A percentile compares a stretch with the other conserved stretches of the same genome.
phyloP scores from a whole-genome alignment of 352 stramenopile species.

The Pythium aquatile region DNA sequence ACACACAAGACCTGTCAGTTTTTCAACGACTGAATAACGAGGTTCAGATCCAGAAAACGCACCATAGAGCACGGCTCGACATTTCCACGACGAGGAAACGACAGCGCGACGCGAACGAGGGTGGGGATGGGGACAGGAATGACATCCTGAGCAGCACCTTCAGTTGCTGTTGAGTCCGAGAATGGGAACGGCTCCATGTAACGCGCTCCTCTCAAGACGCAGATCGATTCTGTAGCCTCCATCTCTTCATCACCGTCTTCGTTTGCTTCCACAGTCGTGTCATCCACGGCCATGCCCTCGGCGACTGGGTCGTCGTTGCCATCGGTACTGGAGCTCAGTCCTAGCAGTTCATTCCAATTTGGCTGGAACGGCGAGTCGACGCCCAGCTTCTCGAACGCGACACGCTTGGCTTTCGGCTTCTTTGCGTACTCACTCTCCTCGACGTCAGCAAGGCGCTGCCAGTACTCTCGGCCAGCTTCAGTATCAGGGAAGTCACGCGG shows the following conservation, averaged over 20 bases:
- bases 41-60: slow-evolving; percentile 10
- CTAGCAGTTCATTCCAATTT: slow-evolving; percentile 54
- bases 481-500: slow-evolving; percentile 79
- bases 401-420: slow-evolving; percentile 71
- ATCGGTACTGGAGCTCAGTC: neutral
- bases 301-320: neutral
- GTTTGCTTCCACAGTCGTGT: neutral
- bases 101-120: slow-evolving; percentile 59
- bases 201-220: slow-evolving; percentile 53
- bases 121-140: slow-evolving; percentile 65
- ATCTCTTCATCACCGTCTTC: slow-evolving; percentile 19
- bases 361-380: slow-evolving; percentile 63
- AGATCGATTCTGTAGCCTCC: slow-evolving; percentile 22
- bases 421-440: slow-evolving; percentile 32
- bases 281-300: neutral
- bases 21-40: neutral
- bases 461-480: slow-evolving; percentile 50
- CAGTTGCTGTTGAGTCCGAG: slow-evolving; percentile 16
- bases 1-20: neutral
- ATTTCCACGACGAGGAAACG: slow-evolving; percentile 53
- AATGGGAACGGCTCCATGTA: slow-evolving; percentile 82
- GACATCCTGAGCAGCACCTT: slow-evolving; percentile 5
- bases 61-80: slow-evolving; percentile 68
- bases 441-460: slow-evolving; percentile 32
- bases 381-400: slow-evolving; percentile 59